phyloP scores from a whole-genome alignment of 495 filamentous ascomycete species.

The Aspergillus nanangensis region DNA sequence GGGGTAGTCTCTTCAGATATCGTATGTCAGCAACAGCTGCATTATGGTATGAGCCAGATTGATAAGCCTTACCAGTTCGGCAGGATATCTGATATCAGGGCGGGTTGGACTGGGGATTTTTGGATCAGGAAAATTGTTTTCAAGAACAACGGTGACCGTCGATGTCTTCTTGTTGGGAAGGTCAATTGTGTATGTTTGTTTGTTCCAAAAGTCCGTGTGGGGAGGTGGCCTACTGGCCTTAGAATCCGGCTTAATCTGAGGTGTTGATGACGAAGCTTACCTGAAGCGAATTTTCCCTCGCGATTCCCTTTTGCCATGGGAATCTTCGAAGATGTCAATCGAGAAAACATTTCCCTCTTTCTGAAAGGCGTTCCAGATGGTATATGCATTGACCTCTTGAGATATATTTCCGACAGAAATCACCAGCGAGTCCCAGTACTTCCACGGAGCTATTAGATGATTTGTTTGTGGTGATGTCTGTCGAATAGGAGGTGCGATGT shows the following conservation, averaged over 20 bases:
- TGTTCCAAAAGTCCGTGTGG: conserved; percentile 32
- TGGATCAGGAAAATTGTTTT: conserved; percentile 10
- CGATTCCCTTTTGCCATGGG: conserved; percentile 18
- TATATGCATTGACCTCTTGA: conserved; percentile 21
- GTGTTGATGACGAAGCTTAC: conserved; percentile 18
- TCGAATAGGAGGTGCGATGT: no score
- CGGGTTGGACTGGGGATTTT: conserved; percentile 26
- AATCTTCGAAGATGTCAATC: conserved; percentile 42
- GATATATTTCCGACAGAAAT: conserved; percentile 33
- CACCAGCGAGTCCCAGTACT: conserved; percentile 31
- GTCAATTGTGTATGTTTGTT: conserved; percentile 19
- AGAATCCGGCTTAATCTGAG: conserved; percentile 7
- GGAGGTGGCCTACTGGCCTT: conserved; percentile 36
- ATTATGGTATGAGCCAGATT: no score
- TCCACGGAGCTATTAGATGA: conserved; percentile 29
- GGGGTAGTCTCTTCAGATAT: conserved; percentile 21
- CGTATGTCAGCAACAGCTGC: not conserved
- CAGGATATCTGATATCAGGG: conserved; percentile 20
- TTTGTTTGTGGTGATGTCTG: not conserved
- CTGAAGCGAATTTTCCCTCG: conserved; percentile 40
- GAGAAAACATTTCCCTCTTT: conserved; percentile 35
- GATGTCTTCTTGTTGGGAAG: conserved; percentile 13
- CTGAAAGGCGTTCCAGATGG: conserved; percentile 34
- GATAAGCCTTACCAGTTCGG: conserved; percentile 24
- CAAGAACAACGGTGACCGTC: conserved; percentile 14